These are phyloP conservation scores for Colletotrichum viniferum DNA, from an alignment of 2,329 filamentous ascomycete genomes.

Conservation along the genomic window DNA sequence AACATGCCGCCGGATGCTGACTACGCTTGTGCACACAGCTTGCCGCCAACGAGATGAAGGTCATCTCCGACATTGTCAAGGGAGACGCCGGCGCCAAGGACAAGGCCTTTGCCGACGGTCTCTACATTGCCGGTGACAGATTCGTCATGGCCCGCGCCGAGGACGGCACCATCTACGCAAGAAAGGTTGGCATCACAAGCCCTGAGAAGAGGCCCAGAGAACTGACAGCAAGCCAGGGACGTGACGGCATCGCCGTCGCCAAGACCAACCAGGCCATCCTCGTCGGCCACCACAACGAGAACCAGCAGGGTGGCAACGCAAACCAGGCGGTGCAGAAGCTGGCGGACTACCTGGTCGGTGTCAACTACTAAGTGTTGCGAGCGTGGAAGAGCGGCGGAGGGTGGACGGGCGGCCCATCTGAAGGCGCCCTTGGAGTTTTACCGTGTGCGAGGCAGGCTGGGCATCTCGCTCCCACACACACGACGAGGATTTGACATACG, in stretches of 20 bases:
- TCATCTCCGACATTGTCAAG: conserved; percentile 57
- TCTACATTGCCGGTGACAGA: conserved; percentile 78
- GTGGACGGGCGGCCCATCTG: neutral
- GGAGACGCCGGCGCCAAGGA: conserved; percentile 55
- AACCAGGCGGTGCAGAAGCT: conserved; percentile 81
- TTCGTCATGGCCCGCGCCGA: conserved; percentile 80
- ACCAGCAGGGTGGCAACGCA: conserved; percentile 74
- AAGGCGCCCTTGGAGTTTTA: neutral
- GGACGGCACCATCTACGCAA: conserved; percentile 81
- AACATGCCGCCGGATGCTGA: neutral
- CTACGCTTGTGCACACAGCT: conserved; percentile 47
- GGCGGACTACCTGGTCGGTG: conserved; percentile 83
- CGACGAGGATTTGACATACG: conserved; percentile 19
- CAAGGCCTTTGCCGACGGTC: conserved; percentile 72
- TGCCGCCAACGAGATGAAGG: conserved; percentile 64
- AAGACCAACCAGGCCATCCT: conserved; percentile 91
- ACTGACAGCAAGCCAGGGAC: conserved; percentile 54
- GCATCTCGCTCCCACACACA: conserved; percentile 17
- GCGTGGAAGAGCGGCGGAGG: conserved; percentile 1
- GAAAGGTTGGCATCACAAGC: conserved; percentile 68
- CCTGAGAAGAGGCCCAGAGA: neutral
- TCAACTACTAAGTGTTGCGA: conserved; percentile 68
- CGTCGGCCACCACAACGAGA: conserved; percentile 83
- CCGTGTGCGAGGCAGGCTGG: conserved; percentile 18
- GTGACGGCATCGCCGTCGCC: conserved; percentile 79